Percentiles rank a stretch among this genome's conserved stretches.
Evolutionary conservation across 2,329 filamentous ascomycete species (phyloP).

Genomic region (Sclerotinia trifoliorum): DNA sequence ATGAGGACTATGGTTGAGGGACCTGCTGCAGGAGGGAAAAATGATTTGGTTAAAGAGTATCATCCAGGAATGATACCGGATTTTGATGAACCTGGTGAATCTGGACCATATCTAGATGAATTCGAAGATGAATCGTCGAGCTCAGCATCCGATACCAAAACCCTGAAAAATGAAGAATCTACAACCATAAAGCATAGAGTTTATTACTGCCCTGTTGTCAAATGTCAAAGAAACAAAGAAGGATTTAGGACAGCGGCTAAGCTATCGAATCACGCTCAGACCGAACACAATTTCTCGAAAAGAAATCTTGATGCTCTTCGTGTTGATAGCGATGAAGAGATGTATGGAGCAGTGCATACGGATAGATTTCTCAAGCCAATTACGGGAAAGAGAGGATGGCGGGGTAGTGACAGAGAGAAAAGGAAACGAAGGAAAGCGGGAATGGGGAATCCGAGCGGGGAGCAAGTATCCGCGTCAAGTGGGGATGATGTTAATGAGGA

Average conservation of each 20-base stretch:
- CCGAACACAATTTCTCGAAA: slow-evolving; percentile 46
- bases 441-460: not conserved
- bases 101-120: not conserved
- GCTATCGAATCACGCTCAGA: slow-evolving; percentile 47
- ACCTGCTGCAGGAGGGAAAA: slow-evolving; percentile 23
- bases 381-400: slow-evolving; percentile 22
- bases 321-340: slow-evolving; percentile 44
- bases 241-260: slow-evolving; percentile 43
- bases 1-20: slow-evolving; percentile 41
- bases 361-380: slow-evolving; percentile 66
- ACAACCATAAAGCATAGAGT: slow-evolving; percentile 3
- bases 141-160: not conserved
- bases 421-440: slow-evolving; percentile 40
- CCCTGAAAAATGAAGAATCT: not conserved
- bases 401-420: slow-evolving; percentile 24
- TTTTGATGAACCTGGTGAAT: slow-evolving; percentile 20
- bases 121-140: slow-evolving; percentile 9
- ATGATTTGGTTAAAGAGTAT: slow-evolving; percentile 29
- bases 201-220: slow-evolving; percentile 42
- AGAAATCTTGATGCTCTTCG: slow-evolving; percentile 54
- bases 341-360: slow-evolving; percentile 62
- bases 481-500: not conserved
- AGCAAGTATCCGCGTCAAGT: not conserved
- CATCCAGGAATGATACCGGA: slow-evolving; percentile 33
- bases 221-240: slow-evolving; percentile 42